Percentiles rank a stretch among this genome's conserved stretches.
Conservation (phyloP, 1,284 basidiomycete genomes). For the Microbotryomycetes sp. region DNA sequence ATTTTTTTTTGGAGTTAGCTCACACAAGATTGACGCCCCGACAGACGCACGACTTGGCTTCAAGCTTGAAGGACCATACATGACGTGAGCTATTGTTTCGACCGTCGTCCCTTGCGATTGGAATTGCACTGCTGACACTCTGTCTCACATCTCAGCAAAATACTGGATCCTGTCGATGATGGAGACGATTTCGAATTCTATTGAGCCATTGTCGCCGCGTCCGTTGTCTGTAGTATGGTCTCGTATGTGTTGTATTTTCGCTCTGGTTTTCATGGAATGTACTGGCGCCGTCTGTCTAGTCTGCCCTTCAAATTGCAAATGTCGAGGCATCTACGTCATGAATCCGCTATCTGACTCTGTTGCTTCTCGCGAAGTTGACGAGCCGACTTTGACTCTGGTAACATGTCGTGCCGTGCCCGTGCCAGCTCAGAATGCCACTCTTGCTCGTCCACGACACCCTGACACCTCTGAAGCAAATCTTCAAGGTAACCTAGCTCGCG, state of each 20-base stretch:
- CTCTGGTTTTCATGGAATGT: not conserved
- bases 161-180: not conserved
- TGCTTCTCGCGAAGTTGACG: not conserved
- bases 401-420: conserved; percentile 11
- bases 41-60: conserved; percentile 94
- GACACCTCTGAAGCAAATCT: conserved; percentile 6
- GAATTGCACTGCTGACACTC: too few species aligned
- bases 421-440: conserved; percentile 6
- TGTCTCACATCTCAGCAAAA: not conserved
- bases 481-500: conserved; percentile 23
- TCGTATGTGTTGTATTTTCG: not conserved
- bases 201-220: not conserved
- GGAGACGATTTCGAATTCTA: not conserved
- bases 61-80: conserved; percentile 91
- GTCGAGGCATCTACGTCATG: not conserved
- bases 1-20: not conserved
- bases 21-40: conserved; percentile 46
- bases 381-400: conserved; percentile 2
- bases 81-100: conserved; percentile 48
- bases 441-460: conserved; percentile 1
- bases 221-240: too few species aligned
- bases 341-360: too few species aligned
- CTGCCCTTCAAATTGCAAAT: not conserved
- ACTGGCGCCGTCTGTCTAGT: too few species aligned
- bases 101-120: too few species aligned